phyloP scores from a whole-genome alignment of 2,329 filamentous ascomycete genomes.

The Fusarium udum region DNA sequence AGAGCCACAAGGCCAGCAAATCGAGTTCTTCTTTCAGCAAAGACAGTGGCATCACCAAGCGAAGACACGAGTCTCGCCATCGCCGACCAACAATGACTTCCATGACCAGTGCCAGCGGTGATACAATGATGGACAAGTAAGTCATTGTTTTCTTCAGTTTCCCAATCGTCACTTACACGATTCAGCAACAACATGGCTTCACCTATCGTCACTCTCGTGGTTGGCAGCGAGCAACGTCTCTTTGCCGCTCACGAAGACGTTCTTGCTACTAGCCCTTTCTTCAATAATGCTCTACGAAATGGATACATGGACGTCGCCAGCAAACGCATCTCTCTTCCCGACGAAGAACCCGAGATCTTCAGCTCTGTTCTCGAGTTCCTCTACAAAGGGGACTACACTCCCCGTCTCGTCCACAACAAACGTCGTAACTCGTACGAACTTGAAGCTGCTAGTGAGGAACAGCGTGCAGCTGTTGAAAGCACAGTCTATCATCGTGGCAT shows the following conservation, averaged over 20 bases:
- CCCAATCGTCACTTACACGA: slow-evolving; percentile 1
- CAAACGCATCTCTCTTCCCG: slow-evolving; percentile 81
- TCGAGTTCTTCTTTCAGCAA: slow-evolving; percentile 66
- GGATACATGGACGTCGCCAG: slow-evolving; percentile 48
- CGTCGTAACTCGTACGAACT: slow-evolving; percentile 82
- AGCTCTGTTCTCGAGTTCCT: slow-evolving; percentile 90
- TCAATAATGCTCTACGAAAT: slow-evolving; percentile 56
- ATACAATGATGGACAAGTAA: slow-evolving; percentile 57
- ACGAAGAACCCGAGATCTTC: slow-evolving; percentile 91
- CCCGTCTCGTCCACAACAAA: slow-evolving; percentile 84
- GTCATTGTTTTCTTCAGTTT: slow-evolving; percentile 25
- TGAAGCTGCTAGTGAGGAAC: slow-evolving; percentile 66
- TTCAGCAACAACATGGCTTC: slow-evolving; percentile 67
- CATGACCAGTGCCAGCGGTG: slow-evolving; percentile 50
- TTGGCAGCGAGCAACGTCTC: slow-evolving; percentile 83
- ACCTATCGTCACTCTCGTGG: slow-evolving; percentile 80
- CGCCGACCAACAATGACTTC: slow-evolving; percentile 61
- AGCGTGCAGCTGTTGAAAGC: slow-evolving; percentile 62
- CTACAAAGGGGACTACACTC: slow-evolving; percentile 94
- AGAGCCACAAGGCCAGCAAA: slow-evolving; percentile 59
- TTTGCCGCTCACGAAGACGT: slow-evolving; percentile 93
- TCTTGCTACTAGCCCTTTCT: slow-evolving; percentile 81
- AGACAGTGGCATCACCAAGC: slow-evolving; percentile 63
- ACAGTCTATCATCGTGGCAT: slow-evolving; percentile 74
- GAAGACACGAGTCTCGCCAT: slow-evolving; percentile 60